Percentiles rank a stretch among this genome's conserved stretches.
Evolutionary conservation across 495 filamentous ascomycete species (phyloP).

Genomic region (Penicillium macrosclerotiorum): DNA sequence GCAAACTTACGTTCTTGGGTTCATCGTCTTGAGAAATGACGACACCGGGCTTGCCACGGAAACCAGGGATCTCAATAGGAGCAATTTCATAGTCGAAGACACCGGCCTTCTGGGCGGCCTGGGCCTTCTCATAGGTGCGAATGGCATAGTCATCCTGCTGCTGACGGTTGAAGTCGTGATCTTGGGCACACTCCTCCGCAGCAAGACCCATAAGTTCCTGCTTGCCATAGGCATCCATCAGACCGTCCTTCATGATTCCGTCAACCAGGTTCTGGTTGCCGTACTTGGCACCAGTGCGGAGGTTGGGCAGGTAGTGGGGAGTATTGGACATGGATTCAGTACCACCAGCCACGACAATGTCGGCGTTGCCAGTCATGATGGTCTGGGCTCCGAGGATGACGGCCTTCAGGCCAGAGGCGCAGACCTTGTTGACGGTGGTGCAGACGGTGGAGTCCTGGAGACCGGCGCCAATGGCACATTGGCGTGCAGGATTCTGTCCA

Average conservation of each 20-base stretch:
- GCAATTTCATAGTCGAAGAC: conserved; percentile 82
- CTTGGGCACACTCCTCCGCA: conserved; percentile 86
- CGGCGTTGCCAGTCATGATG: conserved; percentile 91
- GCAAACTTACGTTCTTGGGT: conserved; percentile 71
- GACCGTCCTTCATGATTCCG: conserved; percentile 86
- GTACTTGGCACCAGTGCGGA: conserved; percentile 84
- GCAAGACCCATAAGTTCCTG: conserved; percentile 92
- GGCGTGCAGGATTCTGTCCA: conserved; percentile 93
- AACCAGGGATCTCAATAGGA: conserved; percentile 82
- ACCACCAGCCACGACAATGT: conserved; percentile 86
- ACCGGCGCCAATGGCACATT: conserved; percentile 86
- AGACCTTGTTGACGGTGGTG: conserved; percentile 98
- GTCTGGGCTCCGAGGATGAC: conserved; percentile 94
- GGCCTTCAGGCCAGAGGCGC: conserved; percentile 89
- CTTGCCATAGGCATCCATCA: conserved; percentile 86
- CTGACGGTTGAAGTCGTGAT: conserved; percentile 77
- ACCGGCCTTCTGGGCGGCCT: conserved; percentile 75
- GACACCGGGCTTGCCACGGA: conserved; percentile 83
- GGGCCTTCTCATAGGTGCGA: conserved; percentile 84
- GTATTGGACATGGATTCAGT: conserved; percentile 97
- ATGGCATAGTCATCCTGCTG: conserved; percentile 93
- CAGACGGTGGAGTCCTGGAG: conserved; percentile 73
- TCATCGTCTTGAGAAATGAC: conserved; percentile 87
- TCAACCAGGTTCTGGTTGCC: conserved; percentile 84
- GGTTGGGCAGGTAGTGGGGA: conserved; percentile 89